Evolutionary conservation across 2,329 filamentous ascomycete species (phyloP).

Genomic region (Periglandula ipomoeae): DNA sequence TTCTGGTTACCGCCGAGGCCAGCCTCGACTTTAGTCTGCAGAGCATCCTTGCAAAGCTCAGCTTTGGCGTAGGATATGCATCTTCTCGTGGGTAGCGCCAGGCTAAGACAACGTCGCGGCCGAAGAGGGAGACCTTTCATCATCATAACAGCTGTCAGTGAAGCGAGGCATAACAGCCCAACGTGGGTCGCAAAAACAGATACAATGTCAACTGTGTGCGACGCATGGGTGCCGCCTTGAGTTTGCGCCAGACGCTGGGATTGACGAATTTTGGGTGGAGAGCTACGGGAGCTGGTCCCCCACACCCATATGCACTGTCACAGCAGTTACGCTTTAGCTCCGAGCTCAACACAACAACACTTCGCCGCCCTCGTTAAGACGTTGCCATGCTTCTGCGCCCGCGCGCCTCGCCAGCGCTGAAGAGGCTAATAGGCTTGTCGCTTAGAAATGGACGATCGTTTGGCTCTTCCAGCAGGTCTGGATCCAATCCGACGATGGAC

Average conservation of each 20-base stretch:
- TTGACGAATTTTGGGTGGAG: constrained; percentile 1
- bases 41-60: constrained; percentile 19
- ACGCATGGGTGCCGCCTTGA: too few relatives aligned
- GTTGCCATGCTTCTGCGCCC: constrained; percentile 23
- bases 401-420: constrained; percentile 22
- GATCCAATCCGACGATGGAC: constrained; percentile 20
- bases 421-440: constrained; percentile 18
- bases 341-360: not conserved
- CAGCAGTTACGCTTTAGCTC: not conserved
- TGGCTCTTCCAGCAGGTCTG: constrained; percentile 28
- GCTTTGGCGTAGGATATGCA: constrained; percentile 24
- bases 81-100: constrained; percentile 12
- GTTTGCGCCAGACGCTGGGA: too few relatives aligned
- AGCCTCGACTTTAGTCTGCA: constrained; percentile 22
- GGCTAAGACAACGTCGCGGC: constrained; percentile 13
- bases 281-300: not conserved
- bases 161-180: too few relatives aligned
- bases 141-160: not conserved
- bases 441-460: constrained; percentile 30
- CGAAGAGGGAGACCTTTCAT: not conserved
- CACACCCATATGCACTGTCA: not conserved
- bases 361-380: constrained; percentile 2
- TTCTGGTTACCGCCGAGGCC: constrained; percentile 22
- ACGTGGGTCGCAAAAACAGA: too few relatives aligned
- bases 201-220: too few relatives aligned